Evolutionary conservation across 1,139 yeast species (phyloP), one percentile per base, ranked within the genome.

Genomic region (Torulaspora pretoriensis): DNA sequence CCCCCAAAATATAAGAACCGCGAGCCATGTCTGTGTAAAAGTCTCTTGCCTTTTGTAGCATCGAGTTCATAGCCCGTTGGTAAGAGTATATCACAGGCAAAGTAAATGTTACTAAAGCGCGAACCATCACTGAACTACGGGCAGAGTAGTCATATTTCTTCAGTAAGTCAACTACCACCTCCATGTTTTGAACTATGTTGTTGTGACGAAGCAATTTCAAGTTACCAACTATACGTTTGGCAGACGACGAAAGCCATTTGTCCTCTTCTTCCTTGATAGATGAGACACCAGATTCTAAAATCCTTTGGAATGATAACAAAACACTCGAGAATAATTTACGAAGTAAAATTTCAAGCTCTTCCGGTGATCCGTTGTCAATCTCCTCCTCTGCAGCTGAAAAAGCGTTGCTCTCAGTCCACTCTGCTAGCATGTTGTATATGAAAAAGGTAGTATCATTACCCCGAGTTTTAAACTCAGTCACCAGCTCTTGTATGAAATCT

Each of bases 271-370:
- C 77, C 1, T 64, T 55, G 2, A 78, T 56, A 8, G 62, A 58
- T 8, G 60, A 67, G 1, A 54, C 69, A 35, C 69, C 62, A 27
- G 68, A 67, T 23, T 64, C 64, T 45, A 71, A 63, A 10, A 78
- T 59, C 49, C 77, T 76, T 65, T 89, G 97, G 52, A 84, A 75
- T 0, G 83, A 73, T 34, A 89, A 72, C 46, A 89, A 67, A 25
- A 87, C 73, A 2, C 83, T 73, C 25, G 77, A 77, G n/a, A 81
- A 72, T 5, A 85, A 60, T 13, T 72, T 71, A 48, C 83, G 71
- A 49, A 80, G 70, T 2, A 66, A 56, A 6, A 48, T 42, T 53
- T 83, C 88, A 37, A 80, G 58, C 7, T 65, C 71, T 35, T 69
- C 71, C 3, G 76, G 53, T 0, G 66, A 49, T 12, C 42, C 24